Conservation (phyloP, 805 yeast genomes). For the Yarrowia osloensis region DNA sequence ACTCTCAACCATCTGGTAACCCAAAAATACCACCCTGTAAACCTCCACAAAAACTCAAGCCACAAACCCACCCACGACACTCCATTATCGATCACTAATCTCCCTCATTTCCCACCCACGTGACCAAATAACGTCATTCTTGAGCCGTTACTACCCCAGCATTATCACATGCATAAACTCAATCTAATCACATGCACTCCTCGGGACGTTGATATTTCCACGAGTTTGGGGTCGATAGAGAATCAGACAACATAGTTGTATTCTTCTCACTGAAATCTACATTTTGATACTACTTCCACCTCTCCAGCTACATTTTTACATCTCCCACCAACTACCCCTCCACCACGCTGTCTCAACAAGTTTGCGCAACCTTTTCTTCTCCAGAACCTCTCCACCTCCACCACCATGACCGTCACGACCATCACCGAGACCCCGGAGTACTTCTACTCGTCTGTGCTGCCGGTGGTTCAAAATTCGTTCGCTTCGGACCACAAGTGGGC, state of each 20-base stretch:
- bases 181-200: constrained; percentile 13
- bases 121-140: not conserved
- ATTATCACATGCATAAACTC: constrained; percentile 24
- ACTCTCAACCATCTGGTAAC: no score
- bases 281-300: not conserved
- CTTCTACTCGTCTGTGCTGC: not conserved
- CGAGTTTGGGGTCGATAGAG: not conserved
- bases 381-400: not conserved
- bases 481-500: constrained; percentile 20
- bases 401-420: constrained; percentile 14
- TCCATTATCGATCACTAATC: no score
- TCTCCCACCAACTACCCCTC: not conserved
- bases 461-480: constrained; percentile 3
- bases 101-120: not conserved
- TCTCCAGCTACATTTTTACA: not conserved
- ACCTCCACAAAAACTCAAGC: no score
- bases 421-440: constrained; percentile 19
- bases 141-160: not conserved
- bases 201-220: not conserved
- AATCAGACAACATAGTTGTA: not conserved
- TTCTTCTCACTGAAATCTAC: not conserved
- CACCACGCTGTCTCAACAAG: not conserved
- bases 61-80: no score
- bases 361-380: not conserved
- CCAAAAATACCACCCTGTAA: no score